Base-by-base conservation (phyloP, 75 land plant species). In the Pinus taeda region DNA sequence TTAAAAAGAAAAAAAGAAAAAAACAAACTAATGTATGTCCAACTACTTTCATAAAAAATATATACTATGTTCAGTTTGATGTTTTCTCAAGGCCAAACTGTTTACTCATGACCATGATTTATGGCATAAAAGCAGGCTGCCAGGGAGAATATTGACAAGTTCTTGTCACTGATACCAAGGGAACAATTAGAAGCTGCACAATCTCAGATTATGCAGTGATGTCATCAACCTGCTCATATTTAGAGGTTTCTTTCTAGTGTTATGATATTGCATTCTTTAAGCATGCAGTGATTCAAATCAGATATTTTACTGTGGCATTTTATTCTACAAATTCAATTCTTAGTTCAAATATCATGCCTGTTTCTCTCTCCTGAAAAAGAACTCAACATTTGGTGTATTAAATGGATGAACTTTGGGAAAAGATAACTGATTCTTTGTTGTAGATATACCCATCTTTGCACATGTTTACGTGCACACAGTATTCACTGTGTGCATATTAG, bases 121-220 rank as follows among this genome's bases (percentile, higher is more conserved):
- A 2, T 60, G 49, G 79, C 26, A 33, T 67, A 39, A 67, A 45
- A 24, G 42, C 81, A 83, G 84, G 79, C 85, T 71, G 85, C 85
- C 60, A 79, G 83, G 66, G 55, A 81, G 56, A 76, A 83, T 56
- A 59, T 81, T 9, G 79, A 83, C 36, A 73, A 81, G 55, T 81
- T 83, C 60, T 76, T 83, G 57, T 26, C 79, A 36, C 84, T 81
- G 60, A 61, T 83, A 30, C 85, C 85, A 57, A 26, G n/a, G 59
- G 85, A 83, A 78, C 57, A 84, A 3, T 67, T 83, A 59, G 83
- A 81, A 18, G 83, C 84, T 62, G 84, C 84, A 60, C 45, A 67
- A 67, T 67, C 71, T 67, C 53, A 67, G 39, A 67, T 67, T 67
- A 67, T 67, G 71, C 49, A 22, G 71, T 67, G 49, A 67, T 7